Conservation (phyloP, 2,329 filamentous ascomycete species). For the Epichloe gansuensis region DNA sequence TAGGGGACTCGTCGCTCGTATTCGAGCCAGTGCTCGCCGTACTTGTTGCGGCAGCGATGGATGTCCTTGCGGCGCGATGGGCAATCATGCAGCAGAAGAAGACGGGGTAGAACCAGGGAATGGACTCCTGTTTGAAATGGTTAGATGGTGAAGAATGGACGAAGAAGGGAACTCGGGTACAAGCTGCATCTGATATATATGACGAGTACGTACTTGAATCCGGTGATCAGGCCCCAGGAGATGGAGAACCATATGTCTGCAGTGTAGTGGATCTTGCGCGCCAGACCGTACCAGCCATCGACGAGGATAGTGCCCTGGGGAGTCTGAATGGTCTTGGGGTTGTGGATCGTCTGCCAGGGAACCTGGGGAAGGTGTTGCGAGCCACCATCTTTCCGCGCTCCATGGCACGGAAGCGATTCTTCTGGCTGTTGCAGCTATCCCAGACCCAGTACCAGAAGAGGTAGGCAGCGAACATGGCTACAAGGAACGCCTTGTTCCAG, state of each 20-base stretch:
- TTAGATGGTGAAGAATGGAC: constrained; percentile 4
- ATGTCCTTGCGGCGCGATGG: constrained; percentile 71
- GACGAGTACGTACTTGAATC: constrained; percentile 26
- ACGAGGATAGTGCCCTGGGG: constrained; percentile 63
- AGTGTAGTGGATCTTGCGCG: constrained; percentile 49
- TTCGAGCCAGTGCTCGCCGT: constrained; percentile 70
- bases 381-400: constrained; percentile 59
- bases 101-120: constrained; percentile 83
- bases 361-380: constrained; percentile 80
- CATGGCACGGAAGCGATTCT: constrained; percentile 78
- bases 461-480: constrained; percentile 55
- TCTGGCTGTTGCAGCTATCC: constrained; percentile 87
- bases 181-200: not conserved
- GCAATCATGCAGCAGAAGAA: constrained; percentile 77
- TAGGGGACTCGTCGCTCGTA: constrained; percentile 72
- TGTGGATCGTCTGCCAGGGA: constrained; percentile 74
- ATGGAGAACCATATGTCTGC: constrained; percentile 37
- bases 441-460: constrained; percentile 81
- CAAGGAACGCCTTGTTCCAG: constrained; percentile 60
- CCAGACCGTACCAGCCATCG: constrained; percentile 73
- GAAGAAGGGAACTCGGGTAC: not conserved
- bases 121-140: constrained; percentile 38
- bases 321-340: constrained; percentile 67
- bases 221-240: constrained; percentile 39
- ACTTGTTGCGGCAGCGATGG: constrained; percentile 63